Evolutionary conservation across 108 stramenopile species (phyloP), one percentile per base, ranked within the genome.

Genomic region (Cyclotella distinguenda): DNA sequence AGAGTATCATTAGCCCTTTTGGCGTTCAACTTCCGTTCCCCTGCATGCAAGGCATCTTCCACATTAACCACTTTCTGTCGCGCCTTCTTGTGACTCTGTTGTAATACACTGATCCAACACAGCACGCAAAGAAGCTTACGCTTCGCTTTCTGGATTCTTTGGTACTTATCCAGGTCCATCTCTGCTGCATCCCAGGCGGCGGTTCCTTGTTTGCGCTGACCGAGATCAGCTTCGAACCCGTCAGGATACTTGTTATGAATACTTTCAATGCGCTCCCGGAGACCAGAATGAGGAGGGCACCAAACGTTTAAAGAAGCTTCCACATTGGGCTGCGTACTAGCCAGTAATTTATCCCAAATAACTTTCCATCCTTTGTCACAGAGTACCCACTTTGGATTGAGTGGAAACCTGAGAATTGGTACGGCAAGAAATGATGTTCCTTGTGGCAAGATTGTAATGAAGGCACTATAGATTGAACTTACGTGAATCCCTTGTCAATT

Each of bases 401-500:
- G 62, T 0, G 84, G 87, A 65, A 88, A 35, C 0, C 54, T 55
- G 22, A 30, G 30, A 28, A 30, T 32, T 13, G 23, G 11, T 48
- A 48, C n/a, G n/a, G n/a, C n/a, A n/a, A n/a, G n/a, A n/a, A n/a
- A n/a, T n/a, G n/a, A n/a, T n/a, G n/a, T n/a, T n/a, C n/a, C n/a
- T n/a, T n/a, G n/a, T n/a, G n/a, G n/a, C n/a, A n/a, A n/a, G n/a
- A n/a, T n/a, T n/a, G n/a, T n/a, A n/a, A n/a, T n/a, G n/a, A n/a
- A n/a, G n/a, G n/a, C n/a, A n/a, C n/a, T n/a, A n/a, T n/a, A n/a
- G n/a, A n/a, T n/a, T n/a, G n/a, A n/a, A 54, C 52, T 54, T n/a
- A 88, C 33, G 79, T 79, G 46, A 82, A 85, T 10, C 84, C 85
- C 50, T 82, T 66, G 31, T 82, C 73, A 21, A 86, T 82, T 42